phyloP scores from a whole-genome alignment of 495 filamentous ascomycete species.

The Daldinia childiae region DNA sequence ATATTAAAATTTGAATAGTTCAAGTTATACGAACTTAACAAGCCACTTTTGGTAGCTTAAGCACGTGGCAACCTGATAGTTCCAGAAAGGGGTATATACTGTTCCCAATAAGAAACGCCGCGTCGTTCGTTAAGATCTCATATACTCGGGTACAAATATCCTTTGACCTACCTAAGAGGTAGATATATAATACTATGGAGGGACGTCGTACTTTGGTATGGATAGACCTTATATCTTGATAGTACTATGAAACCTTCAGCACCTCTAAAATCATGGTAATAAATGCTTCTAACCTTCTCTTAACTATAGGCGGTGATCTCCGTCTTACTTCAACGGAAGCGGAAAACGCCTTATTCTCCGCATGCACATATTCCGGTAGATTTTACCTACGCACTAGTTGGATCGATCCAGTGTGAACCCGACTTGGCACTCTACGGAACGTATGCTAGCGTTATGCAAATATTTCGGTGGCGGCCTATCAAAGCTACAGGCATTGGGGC shows the following conservation, averaged over 20 bases:
- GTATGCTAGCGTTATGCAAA: not conserved
- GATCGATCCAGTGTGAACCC: slow-evolving; percentile 33
- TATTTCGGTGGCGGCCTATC: not conserved
- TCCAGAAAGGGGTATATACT: not conserved
- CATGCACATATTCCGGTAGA: slow-evolving; percentile 24
- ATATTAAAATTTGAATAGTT: not conserved
- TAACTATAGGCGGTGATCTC: slow-evolving; percentile 3
- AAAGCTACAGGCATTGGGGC: not conserved
- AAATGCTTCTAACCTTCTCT: slow-evolving; percentile 11
- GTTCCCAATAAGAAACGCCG: not conserved
- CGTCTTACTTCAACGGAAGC: slow-evolving; percentile 19
- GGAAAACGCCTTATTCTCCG: not conserved
- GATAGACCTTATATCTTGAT: not conserved
- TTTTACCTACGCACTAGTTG: slow-evolving; percentile 5
- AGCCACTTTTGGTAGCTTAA: not conserved
- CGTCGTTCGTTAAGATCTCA: not conserved
- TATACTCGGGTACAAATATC: not conserved
- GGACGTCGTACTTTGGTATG: not conserved
- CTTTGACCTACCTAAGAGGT: not conserved
- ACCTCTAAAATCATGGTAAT: not conserved
- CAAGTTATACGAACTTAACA: not conserved
- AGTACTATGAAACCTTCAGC: not conserved
- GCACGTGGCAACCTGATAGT: not conserved
- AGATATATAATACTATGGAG: not conserved
- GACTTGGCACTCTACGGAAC: slow-evolving; percentile 25